A percentile compares a stretch with the other conserved stretches of the same genome.
Conservation (phyloP, 306 rosid genomes). For the Cucurbita pepo region DNA sequence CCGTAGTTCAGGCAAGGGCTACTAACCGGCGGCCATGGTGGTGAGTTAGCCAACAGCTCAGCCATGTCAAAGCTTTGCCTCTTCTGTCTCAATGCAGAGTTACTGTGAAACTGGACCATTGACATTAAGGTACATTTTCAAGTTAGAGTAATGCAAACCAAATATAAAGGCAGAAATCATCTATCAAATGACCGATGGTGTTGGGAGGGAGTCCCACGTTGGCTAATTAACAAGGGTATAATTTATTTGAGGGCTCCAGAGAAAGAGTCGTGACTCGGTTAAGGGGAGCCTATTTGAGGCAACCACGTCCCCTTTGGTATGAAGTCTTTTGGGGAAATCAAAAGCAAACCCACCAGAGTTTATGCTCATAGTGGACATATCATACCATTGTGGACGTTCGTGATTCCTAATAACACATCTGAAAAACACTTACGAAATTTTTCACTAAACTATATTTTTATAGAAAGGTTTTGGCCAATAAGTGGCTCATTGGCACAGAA, state of each 20-base stretch:
- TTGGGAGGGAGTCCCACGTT: too few relatives aligned
- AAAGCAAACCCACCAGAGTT: too few relatives aligned
- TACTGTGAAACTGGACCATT: slow-evolving; percentile 43
- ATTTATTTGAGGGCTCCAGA: too few relatives aligned
- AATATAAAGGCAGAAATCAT: background rate
- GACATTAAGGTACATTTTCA: background rate
- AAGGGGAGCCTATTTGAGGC: too few relatives aligned
- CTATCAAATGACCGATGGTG: background rate
- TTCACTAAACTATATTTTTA: background rate
- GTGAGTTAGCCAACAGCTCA: slow-evolving; percentile 60
- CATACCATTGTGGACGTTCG: too few relatives aligned
- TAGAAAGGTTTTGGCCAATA: background rate
- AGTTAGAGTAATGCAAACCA: background rate
- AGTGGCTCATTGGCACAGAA: background rate
- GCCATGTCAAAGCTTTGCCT: slow-evolving; percentile 70
- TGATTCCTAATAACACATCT: too few relatives aligned
- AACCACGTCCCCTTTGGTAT: too few relatives aligned
- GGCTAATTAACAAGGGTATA: too few relatives aligned
- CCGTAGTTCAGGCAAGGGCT: slow-evolving; percentile 38
- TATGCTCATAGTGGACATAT: too few relatives aligned
- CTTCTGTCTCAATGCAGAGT: slow-evolving; percentile 35
- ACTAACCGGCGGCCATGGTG: slow-evolving; percentile 79
- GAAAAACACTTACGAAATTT: background rate
- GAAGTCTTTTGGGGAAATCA: too few relatives aligned
- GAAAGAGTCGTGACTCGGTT: too few relatives aligned